A percentile compares a stretch with the other conserved stretches of the same genome.
Evolutionary conservation across 225 moss, liverwort and hornwort species (phyloP).

Genomic region (Lunularia cruciata): DNA sequence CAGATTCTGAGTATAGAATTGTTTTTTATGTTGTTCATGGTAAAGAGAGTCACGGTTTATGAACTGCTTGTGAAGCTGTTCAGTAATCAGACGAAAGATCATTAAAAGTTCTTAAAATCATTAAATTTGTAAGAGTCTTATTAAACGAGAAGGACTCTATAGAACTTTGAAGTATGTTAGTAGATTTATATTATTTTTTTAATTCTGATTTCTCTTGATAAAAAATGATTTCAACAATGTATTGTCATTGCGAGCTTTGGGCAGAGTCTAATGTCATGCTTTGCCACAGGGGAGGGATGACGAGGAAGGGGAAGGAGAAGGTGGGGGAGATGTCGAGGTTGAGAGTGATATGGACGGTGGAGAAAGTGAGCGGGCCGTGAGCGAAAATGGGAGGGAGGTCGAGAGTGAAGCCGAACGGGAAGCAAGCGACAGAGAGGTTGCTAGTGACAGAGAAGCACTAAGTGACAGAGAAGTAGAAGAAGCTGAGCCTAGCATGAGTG

Average conservation of each 20-base stretch:
- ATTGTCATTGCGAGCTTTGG: conserved; percentile 4
- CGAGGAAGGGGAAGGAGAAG: conserved; percentile 80
- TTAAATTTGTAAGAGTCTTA: no score
- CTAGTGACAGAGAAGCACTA: conserved; percentile 62
- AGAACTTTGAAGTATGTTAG: no score
- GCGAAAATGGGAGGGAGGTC: conserved; percentile 51
- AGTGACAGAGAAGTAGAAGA: conserved; percentile 75
- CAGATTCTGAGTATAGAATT: no score
- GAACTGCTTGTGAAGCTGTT: no score
- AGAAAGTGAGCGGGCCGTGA: conserved; percentile 51
- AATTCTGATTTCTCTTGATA: no score
- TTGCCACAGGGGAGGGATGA: conserved; percentile 71
- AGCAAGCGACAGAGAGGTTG: conserved; percentile 74
- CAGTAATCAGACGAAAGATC: no score
- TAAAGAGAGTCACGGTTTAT: no score
- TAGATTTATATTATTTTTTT: no score
- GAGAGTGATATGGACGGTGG: conserved; percentile 82
- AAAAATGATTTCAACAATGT: conserved; percentile 13
- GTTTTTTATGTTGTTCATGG: no score
- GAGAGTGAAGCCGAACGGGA: conserved; percentile 85
- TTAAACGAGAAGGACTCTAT: no score
- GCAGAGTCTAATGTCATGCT: conserved; percentile 6
- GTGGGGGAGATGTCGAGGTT: conserved; percentile 69
- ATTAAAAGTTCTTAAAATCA: no score
- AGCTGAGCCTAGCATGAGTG: conserved; percentile 76